Conservation (phyloP, 1,139 yeast genomes). For the Yamadazyma triangularis region DNA sequence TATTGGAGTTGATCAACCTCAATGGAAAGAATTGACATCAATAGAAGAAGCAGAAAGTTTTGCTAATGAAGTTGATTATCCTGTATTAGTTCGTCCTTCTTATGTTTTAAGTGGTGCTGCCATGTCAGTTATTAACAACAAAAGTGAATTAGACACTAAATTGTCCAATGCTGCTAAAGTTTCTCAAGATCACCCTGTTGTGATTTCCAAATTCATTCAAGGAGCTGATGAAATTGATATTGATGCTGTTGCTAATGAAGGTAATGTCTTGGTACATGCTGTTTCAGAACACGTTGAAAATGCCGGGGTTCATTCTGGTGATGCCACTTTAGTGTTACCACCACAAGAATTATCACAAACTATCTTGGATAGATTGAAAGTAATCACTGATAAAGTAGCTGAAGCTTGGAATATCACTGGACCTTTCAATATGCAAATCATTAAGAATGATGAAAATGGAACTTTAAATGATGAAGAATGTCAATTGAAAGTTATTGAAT, state of each 20-base stretch:
- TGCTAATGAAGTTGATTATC: slow-evolving; percentile 86
- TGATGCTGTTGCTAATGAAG: slow-evolving; percentile 91
- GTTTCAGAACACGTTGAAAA: slow-evolving; percentile 97
- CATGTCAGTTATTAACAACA: slow-evolving; percentile 84
- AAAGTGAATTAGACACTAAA: slow-evolving; percentile 74
- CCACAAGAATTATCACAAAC: slow-evolving; percentile 69
- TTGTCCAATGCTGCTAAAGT: slow-evolving; percentile 86
- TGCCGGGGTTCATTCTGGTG: slow-evolving; percentile 99
- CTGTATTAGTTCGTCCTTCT: slow-evolving; percentile 96
- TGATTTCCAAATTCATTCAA: slow-evolving; percentile 89
- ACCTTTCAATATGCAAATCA: slow-evolving; percentile 97
- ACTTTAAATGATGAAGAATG: slow-evolving; percentile 48
- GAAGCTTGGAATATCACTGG: slow-evolving; percentile 94
- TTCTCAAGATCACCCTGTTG: slow-evolving; percentile 95
- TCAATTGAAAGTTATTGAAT: slow-evolving; percentile 87
- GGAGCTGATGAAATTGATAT: slow-evolving; percentile 97
- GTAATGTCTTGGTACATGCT: slow-evolving; percentile 88
- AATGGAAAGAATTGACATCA: slow-evolving; percentile 93
- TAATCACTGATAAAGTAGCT: slow-evolving; percentile 89
- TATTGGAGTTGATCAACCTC: slow-evolving; percentile 91
- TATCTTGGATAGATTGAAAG: slow-evolving; percentile 61
- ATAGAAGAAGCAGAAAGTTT: slow-evolving; percentile 79
- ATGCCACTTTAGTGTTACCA: slow-evolving; percentile 91
- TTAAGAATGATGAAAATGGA: slow-evolving; percentile 55
- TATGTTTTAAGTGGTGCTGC: slow-evolving; percentile 98